Evolutionary conservation across 371 early-diverging fungal genomes (phyloP).

Genomic region (Furculomyces boomerangus): DNA sequence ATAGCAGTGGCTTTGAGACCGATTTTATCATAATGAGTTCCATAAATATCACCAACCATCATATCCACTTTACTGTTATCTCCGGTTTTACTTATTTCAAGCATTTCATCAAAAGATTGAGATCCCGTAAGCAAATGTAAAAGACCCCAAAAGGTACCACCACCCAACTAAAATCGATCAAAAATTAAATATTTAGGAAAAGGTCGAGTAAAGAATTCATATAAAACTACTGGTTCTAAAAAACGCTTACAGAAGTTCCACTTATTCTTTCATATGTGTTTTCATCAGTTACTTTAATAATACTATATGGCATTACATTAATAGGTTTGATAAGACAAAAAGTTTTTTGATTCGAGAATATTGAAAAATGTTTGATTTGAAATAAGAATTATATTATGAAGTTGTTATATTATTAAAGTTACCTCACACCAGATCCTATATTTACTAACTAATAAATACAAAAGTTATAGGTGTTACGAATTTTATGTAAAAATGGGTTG

Average conservation of each 20-base stretch:
- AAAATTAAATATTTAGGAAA: neutral
- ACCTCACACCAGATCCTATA: conserved; percentile 44
- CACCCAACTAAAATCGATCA: conserved; percentile 40
- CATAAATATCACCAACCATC: conserved; percentile 94
- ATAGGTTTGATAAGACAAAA: conserved; percentile 32
- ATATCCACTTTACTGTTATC: conserved; percentile 86
- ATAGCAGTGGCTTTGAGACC: conserved; percentile 82
- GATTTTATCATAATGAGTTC: conserved; percentile 63
- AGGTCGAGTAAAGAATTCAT: neutral
- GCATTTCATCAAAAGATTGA: conserved; percentile 86
- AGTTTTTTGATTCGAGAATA: conserved; percentile 28
- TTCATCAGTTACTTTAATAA: conserved; percentile 47
- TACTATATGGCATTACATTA: conserved; percentile 12
- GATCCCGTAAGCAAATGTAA: conserved; percentile 67
- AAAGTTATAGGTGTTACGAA: neutral
- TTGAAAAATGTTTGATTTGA: conserved; percentile 37
- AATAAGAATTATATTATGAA: conserved; percentile 49
- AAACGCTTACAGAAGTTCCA: conserved; percentile 48
- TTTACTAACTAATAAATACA: conserved; percentile 12
- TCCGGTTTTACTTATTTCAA: conserved; percentile 76
- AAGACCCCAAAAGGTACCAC: conserved; percentile 95
- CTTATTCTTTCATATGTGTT: conserved; percentile 52
- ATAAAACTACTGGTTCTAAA: neutral
- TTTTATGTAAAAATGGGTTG: neutral
- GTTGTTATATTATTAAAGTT: too few species aligned